These are phyloP conservation scores for Blastocladiella emersonii DNA, from an alignment of 371 early-diverging fungal genomes.

Conservation along the genomic window DNA sequence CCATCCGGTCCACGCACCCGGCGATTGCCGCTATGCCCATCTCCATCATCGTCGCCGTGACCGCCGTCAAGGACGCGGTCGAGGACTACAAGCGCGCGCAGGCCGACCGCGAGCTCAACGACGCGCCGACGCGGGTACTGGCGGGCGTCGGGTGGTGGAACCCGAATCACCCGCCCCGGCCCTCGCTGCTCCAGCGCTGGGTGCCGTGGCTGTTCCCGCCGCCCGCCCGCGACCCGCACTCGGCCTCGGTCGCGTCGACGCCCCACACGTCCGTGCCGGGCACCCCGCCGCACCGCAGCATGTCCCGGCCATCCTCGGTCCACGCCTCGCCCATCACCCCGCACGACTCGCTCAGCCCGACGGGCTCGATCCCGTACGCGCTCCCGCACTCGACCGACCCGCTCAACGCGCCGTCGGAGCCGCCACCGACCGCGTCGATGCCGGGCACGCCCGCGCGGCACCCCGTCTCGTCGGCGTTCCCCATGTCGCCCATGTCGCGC, in stretches of 20 bases:
- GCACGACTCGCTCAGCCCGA: too few relatives aligned
- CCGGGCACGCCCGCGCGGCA: not conserved
- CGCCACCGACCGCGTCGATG: not conserved
- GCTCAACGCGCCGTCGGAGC: not conserved
- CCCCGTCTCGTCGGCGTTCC: not conserved
- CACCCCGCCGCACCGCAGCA: too few relatives aligned
- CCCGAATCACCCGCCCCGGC: slow-evolving; percentile 16
- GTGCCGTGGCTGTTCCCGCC: slow-evolving; percentile 6
- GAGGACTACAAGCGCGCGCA: slow-evolving; percentile 87
- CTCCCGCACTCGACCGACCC: not conserved
- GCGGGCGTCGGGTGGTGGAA: slow-evolving; percentile 37
- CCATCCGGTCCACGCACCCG: slow-evolving; percentile 53
- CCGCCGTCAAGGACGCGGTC: slow-evolving; percentile 83
- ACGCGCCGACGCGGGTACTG: slow-evolving; percentile 23
- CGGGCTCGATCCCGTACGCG: too few relatives aligned
- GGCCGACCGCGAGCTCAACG: slow-evolving; percentile 44
- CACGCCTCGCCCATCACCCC: too few relatives aligned
- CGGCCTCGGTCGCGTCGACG: too few relatives aligned
- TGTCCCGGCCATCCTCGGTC: too few relatives aligned
- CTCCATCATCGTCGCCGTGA: slow-evolving; percentile 57
- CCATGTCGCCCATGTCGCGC: not conserved
- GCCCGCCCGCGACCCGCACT: not conserved
- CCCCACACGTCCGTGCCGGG: too few relatives aligned
- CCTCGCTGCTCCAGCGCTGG: not conserved
- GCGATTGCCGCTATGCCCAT: slow-evolving; percentile 75